Percentiles rank a stretch among this genome's conserved stretches.
Conservation (phyloP, 1,284 basidiomycete genomes). For the Ceraceosorus guamensis region DNA sequence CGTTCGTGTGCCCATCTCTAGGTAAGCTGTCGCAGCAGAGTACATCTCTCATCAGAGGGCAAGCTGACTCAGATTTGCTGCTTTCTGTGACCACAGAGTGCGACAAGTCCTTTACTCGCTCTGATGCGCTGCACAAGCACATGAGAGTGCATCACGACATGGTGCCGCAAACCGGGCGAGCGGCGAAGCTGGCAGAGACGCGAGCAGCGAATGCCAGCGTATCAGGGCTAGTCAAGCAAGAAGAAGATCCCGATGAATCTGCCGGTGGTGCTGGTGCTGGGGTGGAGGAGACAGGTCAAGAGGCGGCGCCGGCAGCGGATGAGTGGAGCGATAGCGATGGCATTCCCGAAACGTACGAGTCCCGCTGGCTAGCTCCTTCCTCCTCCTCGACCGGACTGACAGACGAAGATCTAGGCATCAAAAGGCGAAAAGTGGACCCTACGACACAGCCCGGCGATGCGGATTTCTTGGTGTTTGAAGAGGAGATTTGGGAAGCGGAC, state of each 20-base stretch:
- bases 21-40: slow-evolving; percentile 53
- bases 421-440: slow-evolving; percentile 1
- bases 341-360: slow-evolving; percentile 6
- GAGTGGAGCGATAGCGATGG: slow-evolving; percentile 19
- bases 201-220: slow-evolving; percentile 1
- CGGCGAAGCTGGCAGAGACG: slow-evolving; percentile 9
- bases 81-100: slow-evolving; percentile 58
- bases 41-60: background rate
- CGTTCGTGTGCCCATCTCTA: slow-evolving; percentile 71
- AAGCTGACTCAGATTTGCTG: background rate
- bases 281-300: no score
- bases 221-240: slow-evolving; percentile 5
- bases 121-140: slow-evolving; percentile 82
- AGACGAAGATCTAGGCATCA: slow-evolving; percentile 28
- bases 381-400: no score
- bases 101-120: slow-evolving; percentile 84
- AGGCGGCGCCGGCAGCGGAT: no score
- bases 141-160: slow-evolving; percentile 72
- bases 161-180: slow-evolving; percentile 16
- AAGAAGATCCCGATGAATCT: slow-evolving; percentile 15
- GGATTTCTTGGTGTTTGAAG: slow-evolving; percentile 15
- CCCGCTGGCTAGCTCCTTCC: no score
- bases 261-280: slow-evolving; percentile 1
- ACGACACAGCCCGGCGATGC: background rate
- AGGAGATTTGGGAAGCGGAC: slow-evolving; percentile 16